Conservation (phyloP, 2,329 filamentous ascomycete genomes). For the Ophioceras dolichostomum region DNA sequence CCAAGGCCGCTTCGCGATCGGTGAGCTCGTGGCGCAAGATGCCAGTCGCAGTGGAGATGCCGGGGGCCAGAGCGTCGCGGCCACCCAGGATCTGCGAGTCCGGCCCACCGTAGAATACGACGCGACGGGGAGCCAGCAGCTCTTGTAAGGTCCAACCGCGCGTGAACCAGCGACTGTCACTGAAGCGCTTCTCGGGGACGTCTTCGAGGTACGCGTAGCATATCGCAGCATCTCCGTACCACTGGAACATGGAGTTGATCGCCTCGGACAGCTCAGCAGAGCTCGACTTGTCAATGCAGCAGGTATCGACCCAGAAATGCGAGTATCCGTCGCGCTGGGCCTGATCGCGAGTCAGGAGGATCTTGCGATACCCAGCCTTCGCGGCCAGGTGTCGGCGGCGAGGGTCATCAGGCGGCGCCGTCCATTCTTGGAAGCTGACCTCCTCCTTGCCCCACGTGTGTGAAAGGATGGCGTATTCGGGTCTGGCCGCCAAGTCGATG, state of each 20-base stretch:
- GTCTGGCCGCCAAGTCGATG: neutral
- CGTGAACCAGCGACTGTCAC: conserved; percentile 1
- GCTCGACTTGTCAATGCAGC: conserved; percentile 10
- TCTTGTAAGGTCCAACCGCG: conserved; percentile 3
- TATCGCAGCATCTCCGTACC: conserved; percentile 4
- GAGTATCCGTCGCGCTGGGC: neutral
- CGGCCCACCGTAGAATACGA: conserved; percentile 6
- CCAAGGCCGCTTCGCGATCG: neutral
- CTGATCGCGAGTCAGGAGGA: neutral
- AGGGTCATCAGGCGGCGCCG: too few species aligned
- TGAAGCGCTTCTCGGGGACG: neutral
- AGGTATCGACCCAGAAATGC: conserved; percentile 10
- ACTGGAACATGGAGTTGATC: conserved; percentile 11
- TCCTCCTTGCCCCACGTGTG: conserved; percentile 8
- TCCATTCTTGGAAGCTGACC: conserved; percentile 3
- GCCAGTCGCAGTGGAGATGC: neutral
- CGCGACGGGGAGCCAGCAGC: neutral
- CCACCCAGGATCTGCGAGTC: conserved; percentile 15
- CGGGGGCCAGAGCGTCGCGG: neutral
- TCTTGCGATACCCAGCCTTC: conserved; percentile 4
- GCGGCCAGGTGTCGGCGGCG: neutral
- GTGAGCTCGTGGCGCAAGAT: neutral
- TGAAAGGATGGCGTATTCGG: conserved; percentile 10
- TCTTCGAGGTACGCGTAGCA: conserved; percentile 7
- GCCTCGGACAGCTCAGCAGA: conserved; percentile 8